Conservation (phyloP, 2,329 filamentous ascomycete species). For the Hirsutella minnesotensis region DNA sequence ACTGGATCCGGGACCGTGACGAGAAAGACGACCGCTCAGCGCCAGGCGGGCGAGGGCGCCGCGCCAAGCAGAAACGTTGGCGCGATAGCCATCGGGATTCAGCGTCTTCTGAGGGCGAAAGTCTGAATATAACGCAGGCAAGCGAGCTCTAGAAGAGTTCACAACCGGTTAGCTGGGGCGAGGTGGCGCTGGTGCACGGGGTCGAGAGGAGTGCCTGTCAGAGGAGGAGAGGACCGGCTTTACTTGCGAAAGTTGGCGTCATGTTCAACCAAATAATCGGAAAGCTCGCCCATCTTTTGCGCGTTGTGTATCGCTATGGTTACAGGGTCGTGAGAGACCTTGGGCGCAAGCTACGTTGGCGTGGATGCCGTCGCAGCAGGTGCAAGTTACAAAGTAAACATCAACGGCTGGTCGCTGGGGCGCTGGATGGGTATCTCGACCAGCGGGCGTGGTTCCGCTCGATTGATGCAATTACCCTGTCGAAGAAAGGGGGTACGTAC, state of each 20-base stretch:
- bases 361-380: background rate
- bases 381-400: background rate
- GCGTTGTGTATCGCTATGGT: background rate
- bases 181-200: background rate
- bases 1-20: slow-evolving; percentile 27
- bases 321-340: background rate
- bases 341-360: background rate
- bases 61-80: slow-evolving; percentile 72
- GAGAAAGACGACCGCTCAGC: slow-evolving; percentile 43
- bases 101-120: slow-evolving; percentile 62
- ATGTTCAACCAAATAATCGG: slow-evolving; percentile 51
- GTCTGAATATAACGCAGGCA: slow-evolving; percentile 82
- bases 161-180: background rate
- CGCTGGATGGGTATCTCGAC: no score
- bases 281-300: slow-evolving; percentile 49
- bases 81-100: slow-evolving; percentile 76
- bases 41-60: slow-evolving; percentile 60
- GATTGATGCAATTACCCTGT: no score
- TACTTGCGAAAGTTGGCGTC: slow-evolving; percentile 52
- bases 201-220: background rate
- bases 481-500: no score
- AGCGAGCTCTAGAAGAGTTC: slow-evolving; percentile 47
- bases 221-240: background rate
- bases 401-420: no score
- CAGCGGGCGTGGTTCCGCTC: no score